Evolutionary conservation across 305 asterid genomes (phyloP), one percentile per base, ranked within the genome.

Genomic region (Galium porrigens): DNA sequence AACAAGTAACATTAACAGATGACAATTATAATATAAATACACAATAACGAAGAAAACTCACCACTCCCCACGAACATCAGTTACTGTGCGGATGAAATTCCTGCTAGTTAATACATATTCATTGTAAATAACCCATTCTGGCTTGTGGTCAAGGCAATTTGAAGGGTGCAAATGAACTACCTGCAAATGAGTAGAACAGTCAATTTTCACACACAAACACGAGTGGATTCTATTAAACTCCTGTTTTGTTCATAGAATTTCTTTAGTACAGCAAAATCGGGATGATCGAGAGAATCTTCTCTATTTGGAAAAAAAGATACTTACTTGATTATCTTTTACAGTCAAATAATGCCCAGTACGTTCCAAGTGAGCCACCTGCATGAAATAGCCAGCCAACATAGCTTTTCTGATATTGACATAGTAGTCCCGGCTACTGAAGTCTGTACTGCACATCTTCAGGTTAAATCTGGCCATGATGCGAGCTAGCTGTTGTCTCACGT

Each of bases 281-380:
- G 20, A n/a, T 17, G 1, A 17, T 8, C 2, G 46, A 57, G 11
- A 4, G n/a, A 2, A 30, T 10, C 22, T 30, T 20, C 14, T 27
- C 18, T 51, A n/a, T 37, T 18, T 18, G 0, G n/a, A 29, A 5
- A 61, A 36, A 34, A 34, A 3, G 6, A 33, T 0, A 67, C 87
- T 66, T 79, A 84, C 97, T 75, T 92, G 97, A 79, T 89, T 92
- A 79, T 92, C 99, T 78, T 92, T 92, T 57, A 92, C 96, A 0
- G 99, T 89, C 68, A 89, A 79, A 81, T 89, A 92, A 73, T 89
- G 96, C 11, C 95, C 96, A 6, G 90, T 81, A 29, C 90, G 89
- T 75, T 89, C 99, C 70, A 89, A 70, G 82, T 92, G 99, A 53
- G 99, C 97, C 71, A 92, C 97, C 87, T 92, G 99, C 99, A 92